Evolutionary conservation across 208 protist genomes (phyloP), one percentile per base, ranked within the genome.

Genomic region (Leishmania mexicana): DNA sequence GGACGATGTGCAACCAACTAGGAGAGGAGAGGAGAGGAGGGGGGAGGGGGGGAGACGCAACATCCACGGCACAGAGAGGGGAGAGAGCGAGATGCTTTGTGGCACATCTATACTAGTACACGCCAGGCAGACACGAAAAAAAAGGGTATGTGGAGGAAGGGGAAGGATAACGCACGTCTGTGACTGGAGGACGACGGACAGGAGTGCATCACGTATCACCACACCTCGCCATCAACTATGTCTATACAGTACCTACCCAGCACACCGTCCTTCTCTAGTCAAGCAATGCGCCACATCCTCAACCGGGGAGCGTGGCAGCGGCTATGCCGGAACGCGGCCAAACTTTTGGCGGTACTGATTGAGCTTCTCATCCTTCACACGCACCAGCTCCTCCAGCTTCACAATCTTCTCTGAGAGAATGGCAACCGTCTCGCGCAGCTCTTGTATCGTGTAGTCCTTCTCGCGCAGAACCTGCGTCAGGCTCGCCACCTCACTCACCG

Each of bases 341-440:
- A 95, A 93, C 65, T 92, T 94, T 17, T 86, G 76, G 65, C 94
- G 88, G 80, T 96, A 97, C 62, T 90, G 89, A 49, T 80, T 83
- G 58, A 99, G 94, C 81, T 99, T 99, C 47, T 93, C 91, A 81
- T 99, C 98, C 88, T 99, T 99, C 28, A 99, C 87, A 28, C 92
- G 87, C 21, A 99, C 83, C 31, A 99, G 90, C 87, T 99, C 95
- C 85, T 99, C 98, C 40, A 99, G 78, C 87, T 99, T 99, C 45
- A 92, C 83, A 57, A 99, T 93, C 88, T 99, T 98, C 58, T 96
- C 88, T 47, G 94, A 96, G 17, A 99, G 86, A 82, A 98, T 94
- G 60, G 89, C 86, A 21, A 98, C 92, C 19, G 96, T 98, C 81
- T 98, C 96, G 38, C 90, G 89, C 62, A 99, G 85, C 81, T 99